These are phyloP conservation scores for Podila clonocystis DNA, from an alignment of 192 early-diverging fungal genomes.

Conservation along the genomic window DNA sequence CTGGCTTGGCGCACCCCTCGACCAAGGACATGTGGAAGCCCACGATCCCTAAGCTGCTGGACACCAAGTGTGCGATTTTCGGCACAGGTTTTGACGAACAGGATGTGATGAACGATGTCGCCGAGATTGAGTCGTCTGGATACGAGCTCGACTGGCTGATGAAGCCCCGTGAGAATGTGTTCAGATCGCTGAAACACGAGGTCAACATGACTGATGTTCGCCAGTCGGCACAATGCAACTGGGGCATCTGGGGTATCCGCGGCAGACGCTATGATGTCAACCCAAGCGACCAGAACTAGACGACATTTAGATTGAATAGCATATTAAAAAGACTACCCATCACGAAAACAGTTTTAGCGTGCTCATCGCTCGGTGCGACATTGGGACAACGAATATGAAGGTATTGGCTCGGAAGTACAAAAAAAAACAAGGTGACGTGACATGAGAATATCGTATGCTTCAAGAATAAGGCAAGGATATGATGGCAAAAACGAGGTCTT, in stretches of 20 bases:
- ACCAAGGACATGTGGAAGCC: conserved; percentile 73
- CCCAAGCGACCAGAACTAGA: conserved; percentile 20
- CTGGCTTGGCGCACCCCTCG: conserved; percentile 72
- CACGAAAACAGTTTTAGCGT: no score
- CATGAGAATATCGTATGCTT: no score
- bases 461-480: no score
- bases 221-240: conserved; percentile 78
- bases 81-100: conserved; percentile 78
- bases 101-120: conserved; percentile 72
- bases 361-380: no score
- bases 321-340: not conserved
- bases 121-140: conserved; percentile 39
- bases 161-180: conserved; percentile 71
- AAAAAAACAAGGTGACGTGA: no score
- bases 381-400: no score
- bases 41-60: conserved; percentile 69
- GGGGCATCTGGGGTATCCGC: conserved; percentile 83
- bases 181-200: conserved; percentile 77
- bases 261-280: conserved; percentile 84
- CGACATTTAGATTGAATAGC: not conserved
- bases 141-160: conserved; percentile 79
- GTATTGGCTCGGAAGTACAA: no score
- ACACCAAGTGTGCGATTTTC: conserved; percentile 84
- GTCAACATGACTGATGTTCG: conserved; percentile 76
- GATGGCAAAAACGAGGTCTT: no score